These are phyloP conservation scores for Saccharomycopsis oosterbeekiorum DNA, from an alignment of 805 yeast genomes.

Conservation along the genomic window DNA sequence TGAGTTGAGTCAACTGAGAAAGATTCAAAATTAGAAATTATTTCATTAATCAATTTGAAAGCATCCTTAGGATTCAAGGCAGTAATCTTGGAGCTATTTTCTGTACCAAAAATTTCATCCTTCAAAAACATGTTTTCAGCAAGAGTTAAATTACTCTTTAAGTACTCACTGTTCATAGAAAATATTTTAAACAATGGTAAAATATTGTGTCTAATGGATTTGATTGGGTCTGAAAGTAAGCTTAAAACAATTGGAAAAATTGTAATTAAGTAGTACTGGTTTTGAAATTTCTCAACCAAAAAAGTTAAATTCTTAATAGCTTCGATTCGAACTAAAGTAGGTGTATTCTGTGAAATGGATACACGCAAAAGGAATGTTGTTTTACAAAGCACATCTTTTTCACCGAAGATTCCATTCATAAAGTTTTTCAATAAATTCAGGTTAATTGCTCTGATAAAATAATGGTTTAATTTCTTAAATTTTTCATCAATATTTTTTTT, in stretches of 20 bases:
- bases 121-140: slow-evolving; percentile 30
- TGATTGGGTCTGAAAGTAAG: slow-evolving; percentile 42
- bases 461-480: slow-evolving; percentile 33
- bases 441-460: slow-evolving; percentile 37
- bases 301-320: slow-evolving; percentile 32
- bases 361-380: slow-evolving; percentile 48
- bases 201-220: slow-evolving; percentile 44
- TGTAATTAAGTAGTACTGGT: slow-evolving; percentile 30
- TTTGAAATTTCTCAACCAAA: slow-evolving; percentile 16
- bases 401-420: slow-evolving; percentile 28
- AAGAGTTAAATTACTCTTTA: slow-evolving; percentile 27
- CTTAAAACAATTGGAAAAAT: slow-evolving; percentile 49
- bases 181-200: slow-evolving; percentile 44
- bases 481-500: slow-evolving; percentile 27
- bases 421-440: slow-evolving; percentile 21
- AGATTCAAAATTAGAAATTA: slow-evolving; percentile 32
- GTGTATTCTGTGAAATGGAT: slow-evolving; percentile 47
- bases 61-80: slow-evolving; percentile 60
- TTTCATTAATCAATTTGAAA: slow-evolving; percentile 30
- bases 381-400: slow-evolving; percentile 32
- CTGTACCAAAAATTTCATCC: slow-evolving; percentile 47
- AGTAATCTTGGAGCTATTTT: slow-evolving; percentile 37
- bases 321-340: slow-evolving; percentile 43
- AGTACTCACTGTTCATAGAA: slow-evolving; percentile 10
- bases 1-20: slow-evolving; percentile 42